A percentile compares a stretch with the other conserved stretches of the same genome.
These are phyloP conservation scores for Fusarium lyarnte DNA, from an alignment of 2,329 filamentous ascomycete species.

Conservation along the genomic window DNA sequence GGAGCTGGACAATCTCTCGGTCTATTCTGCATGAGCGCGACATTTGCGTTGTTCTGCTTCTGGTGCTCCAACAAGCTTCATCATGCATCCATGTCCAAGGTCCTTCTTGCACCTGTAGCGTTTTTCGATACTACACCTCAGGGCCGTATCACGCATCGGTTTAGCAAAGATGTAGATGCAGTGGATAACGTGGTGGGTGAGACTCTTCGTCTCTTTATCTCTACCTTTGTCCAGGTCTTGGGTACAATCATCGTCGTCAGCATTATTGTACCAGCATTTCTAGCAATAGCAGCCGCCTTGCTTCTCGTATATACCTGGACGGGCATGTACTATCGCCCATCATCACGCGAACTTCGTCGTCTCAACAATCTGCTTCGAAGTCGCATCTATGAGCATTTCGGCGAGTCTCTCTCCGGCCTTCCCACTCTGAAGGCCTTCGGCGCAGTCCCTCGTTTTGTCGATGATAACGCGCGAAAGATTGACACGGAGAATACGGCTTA, in stretches of 20 bases:
- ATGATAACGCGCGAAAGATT: conserved; percentile 15
- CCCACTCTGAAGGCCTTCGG: conserved; percentile 23
- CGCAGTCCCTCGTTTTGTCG: conserved; percentile 6
- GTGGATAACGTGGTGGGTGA: conserved; percentile 25
- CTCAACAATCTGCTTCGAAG: conserved; percentile 24
- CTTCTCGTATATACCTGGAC: conserved; percentile 17
- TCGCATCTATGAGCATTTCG: conserved; percentile 27
- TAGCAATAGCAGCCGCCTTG: conserved; percentile 5
- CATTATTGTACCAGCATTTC: conserved; percentile 15
- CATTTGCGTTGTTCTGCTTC: conserved; percentile 21
- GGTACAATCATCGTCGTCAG: conserved; percentile 22
- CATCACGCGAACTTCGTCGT: conserved; percentile 9
- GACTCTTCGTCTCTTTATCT: conserved; percentile 17
- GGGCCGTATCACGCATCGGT: conserved; percentile 19
- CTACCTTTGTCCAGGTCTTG: conserved; percentile 11
- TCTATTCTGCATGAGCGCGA: conserved; percentile 16
- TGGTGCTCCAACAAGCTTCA: conserved; percentile 32
- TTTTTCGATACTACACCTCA: conserved; percentile 28
- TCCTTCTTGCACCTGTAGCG: conserved; percentile 2
- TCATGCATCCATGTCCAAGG: background rate
- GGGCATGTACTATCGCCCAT: conserved; percentile 22
- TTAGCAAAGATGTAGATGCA: conserved; percentile 25
- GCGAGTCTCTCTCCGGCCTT: conserved; percentile 13
- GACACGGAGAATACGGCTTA: conserved; percentile 23
- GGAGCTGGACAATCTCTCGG: conserved; percentile 18